phyloP scores from a whole-genome alignment of 2,329 filamentous ascomycete species.

The Cladosporium phlei region DNA sequence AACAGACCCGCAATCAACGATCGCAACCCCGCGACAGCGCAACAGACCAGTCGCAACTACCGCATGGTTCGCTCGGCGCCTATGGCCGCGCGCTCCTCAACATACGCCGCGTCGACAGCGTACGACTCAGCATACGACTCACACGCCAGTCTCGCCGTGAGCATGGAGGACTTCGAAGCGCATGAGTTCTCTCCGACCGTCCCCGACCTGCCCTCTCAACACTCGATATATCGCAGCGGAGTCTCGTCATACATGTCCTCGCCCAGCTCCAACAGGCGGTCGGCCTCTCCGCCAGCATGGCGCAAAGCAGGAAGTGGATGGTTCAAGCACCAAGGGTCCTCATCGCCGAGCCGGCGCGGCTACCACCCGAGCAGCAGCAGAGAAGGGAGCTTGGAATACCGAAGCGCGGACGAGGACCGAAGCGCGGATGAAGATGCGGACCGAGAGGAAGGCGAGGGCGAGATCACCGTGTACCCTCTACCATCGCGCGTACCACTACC shows the following conservation, averaged over 20 bases:
- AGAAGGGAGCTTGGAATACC: slow-evolving; percentile 56
- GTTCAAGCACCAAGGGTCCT: slow-evolving; percentile 44
- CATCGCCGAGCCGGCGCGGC: slow-evolving; percentile 43
- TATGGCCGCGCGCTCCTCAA: slow-evolving; percentile 22
- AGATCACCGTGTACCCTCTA: slow-evolving; percentile 32
- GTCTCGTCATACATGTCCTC: slow-evolving; percentile 33
- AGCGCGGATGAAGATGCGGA: slow-evolving; percentile 46
- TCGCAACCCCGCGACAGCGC: no score
- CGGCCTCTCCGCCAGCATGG: slow-evolving; percentile 64
- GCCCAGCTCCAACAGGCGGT: slow-evolving; percentile 46
- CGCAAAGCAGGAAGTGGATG: slow-evolving; percentile 55
- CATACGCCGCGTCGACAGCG: slow-evolving; percentile 12
- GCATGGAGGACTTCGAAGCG: slow-evolving; percentile 59
- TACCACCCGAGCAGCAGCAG: slow-evolving; percentile 49
- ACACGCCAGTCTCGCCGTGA: slow-evolving; percentile 56
- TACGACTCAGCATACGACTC: slow-evolving; percentile 36
- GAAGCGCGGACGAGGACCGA: slow-evolving; percentile 51
- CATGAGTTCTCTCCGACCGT: slow-evolving; percentile 50
- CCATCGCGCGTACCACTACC: slow-evolving; percentile 51
- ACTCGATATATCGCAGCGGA: slow-evolving; percentile 55
- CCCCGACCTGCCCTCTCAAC: slow-evolving; percentile 53
- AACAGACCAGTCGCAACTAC: no score
- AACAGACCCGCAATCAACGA: no score
- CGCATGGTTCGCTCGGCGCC: slow-evolving; percentile 17
- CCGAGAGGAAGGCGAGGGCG: slow-evolving; percentile 43